Base-by-base conservation (phyloP, 768 basidiomycete genomes). In the Auricularia sp. region DNA sequence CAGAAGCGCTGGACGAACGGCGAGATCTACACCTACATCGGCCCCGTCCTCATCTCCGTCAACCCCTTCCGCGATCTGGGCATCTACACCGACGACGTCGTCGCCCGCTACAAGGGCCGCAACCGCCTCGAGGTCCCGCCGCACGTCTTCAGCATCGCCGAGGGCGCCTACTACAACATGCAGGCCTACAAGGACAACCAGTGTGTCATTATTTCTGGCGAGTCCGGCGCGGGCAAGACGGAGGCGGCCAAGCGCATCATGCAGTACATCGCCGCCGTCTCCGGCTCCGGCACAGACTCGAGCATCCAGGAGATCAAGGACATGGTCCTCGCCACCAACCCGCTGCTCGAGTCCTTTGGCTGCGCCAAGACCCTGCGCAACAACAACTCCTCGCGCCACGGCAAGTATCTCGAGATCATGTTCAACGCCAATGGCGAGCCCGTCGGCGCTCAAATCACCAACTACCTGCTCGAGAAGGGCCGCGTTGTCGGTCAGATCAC, bases 1-100 rank as follows among this genome's bases (percentile, higher is more conserved):
- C 88, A 97, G 83, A 94, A 96, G 77, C 85, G 97, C 67, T 98
- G 92, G 89, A 88, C 85, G 65, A 94, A 88, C 70, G 90, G 80
- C 63, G 97, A 99, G 77, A 99, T 99, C 70, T 99, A 99, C 75
- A 98, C 97, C 7, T 99, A 98, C 75, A 98, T 99, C 76, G 97
- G 97, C n/a, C 81, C 89, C 69, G 97, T 99, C 34, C 76, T 99
- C 69, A 96, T 99, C 71, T 99, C 97, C n/a, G 97, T 99, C 69
- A 99, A 98, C 77, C 47, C 47, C 11, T 51, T 62, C 35, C n/a
- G 53, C 95, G 94, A 98, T 80, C 89, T 98, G 61, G 95, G 97
- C 11, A 98, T 99, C 73, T 99, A 99, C 75, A 91, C 88, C n/a
- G 91, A 94, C 43, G 89, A 93, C 61, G 84, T 87, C 18, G 80